Evolutionary conservation across 139 green algal genomes (phyloP).

Genomic region (Tetraselmis chui): DNA sequence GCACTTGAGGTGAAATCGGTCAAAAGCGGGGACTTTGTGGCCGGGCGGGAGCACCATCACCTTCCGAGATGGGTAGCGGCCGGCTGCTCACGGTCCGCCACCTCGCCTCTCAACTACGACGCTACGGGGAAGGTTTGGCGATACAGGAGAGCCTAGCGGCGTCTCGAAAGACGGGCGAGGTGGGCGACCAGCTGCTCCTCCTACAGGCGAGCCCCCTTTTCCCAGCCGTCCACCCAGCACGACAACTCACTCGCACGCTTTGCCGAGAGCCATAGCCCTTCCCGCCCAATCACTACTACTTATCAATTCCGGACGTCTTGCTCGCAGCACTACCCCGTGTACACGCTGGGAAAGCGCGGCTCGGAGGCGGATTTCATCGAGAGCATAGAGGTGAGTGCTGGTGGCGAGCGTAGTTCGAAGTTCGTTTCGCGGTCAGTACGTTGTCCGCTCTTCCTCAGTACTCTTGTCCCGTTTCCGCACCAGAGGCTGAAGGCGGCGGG

Average conservation of each 20-base stretch:
- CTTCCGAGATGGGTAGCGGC: too few species aligned
- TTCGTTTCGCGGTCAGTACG: too few species aligned
- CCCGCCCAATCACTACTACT: too few species aligned
- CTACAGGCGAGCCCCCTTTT: conserved; percentile 46
- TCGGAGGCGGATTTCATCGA: conserved; percentile 43
- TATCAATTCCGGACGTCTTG: neutral
- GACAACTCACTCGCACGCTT: too few species aligned
- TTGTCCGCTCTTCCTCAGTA: too few species aligned
- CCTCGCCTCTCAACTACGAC: conserved; percentile 8
- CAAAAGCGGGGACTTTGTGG: too few species aligned
- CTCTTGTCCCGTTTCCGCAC: neutral
- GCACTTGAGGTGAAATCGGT: too few species aligned
- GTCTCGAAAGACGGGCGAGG: conserved; percentile 11
- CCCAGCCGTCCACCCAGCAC: too few species aligned
- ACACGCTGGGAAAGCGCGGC: conserved; percentile 82
- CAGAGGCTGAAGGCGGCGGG: conserved; percentile 14
- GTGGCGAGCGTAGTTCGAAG: too few species aligned
- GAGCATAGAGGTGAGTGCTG: conserved; percentile 28
- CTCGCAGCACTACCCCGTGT: conserved; percentile 66
- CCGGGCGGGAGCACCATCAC: too few species aligned
- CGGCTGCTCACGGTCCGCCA: conserved; percentile 1
- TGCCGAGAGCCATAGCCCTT: too few species aligned
- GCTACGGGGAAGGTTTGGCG: conserved; percentile 14
- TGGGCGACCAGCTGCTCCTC: conserved; percentile 49
- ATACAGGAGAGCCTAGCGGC: conserved; percentile 35